These are phyloP conservation scores for Thuidium tamariscinum DNA, from an alignment of 225 moss, liverwort and hornwort species.

Conservation along the genomic window DNA sequence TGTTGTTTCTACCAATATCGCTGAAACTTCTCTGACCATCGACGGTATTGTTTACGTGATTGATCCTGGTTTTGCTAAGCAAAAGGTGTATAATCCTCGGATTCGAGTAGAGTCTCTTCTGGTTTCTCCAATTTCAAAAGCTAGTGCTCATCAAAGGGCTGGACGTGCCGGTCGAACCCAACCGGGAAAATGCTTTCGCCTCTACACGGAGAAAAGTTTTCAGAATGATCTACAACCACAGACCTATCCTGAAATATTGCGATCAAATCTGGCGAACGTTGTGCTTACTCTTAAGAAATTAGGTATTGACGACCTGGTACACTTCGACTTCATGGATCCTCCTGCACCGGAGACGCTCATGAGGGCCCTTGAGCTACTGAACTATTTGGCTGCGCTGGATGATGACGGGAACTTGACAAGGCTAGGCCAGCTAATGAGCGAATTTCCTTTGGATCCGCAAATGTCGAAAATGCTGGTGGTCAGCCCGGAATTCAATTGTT, in stretches of 20 bases:
- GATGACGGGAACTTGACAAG: constrained; percentile 62
- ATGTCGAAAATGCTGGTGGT: constrained; percentile 67
- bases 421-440: constrained; percentile 53
- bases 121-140: constrained; percentile 91
- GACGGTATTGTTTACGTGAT: constrained; percentile 96
- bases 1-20: constrained; percentile 91
- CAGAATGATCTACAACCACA: constrained; percentile 83
- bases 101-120: constrained; percentile 86
- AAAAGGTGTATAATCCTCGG: constrained; percentile 90
- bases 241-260: constrained; percentile 88
- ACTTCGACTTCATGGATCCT: constrained; percentile 99
- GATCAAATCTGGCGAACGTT: constrained; percentile 80
- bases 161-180: constrained; percentile 95
- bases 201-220: constrained; percentile 96
- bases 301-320: constrained; percentile 95
- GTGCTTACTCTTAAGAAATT: constrained; percentile 89
- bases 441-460: constrained; percentile 59
- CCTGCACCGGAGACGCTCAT: constrained; percentile 95
- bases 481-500: constrained; percentile 57
- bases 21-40: constrained; percentile 89
- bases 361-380: constrained; percentile 85
- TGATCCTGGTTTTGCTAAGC: constrained; percentile 95
- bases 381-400: constrained; percentile 83
- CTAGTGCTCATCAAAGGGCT: constrained; percentile 96
- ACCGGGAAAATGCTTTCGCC: constrained; percentile 91